Conservation (phyloP, 306 rosid genomes). For the Prunus padus region DNA sequence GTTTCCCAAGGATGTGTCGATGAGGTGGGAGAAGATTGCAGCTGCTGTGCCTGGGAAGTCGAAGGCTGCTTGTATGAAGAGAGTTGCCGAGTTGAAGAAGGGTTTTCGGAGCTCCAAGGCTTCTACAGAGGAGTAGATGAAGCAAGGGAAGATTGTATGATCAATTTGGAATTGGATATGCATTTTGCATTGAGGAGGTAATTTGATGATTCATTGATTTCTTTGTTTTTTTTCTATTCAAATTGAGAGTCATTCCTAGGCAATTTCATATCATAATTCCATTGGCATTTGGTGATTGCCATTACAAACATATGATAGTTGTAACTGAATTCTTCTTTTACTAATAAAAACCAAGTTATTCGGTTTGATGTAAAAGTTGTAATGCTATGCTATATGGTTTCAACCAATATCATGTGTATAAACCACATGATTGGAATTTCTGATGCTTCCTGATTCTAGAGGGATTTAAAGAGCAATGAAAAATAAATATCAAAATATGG, state of each 20-base stretch:
- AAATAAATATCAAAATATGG: background rate
- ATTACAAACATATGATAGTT: conserved; percentile 5
- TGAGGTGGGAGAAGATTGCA: conserved; percentile 98
- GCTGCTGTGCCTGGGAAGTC: conserved; percentile 89
- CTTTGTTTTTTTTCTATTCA: background rate
- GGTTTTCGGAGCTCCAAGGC: conserved; percentile 78
- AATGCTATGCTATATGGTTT: background rate
- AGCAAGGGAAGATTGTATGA: background rate
- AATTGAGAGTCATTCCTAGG: conserved; percentile 6
- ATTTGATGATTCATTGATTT: background rate
- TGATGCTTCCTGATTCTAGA: background rate
- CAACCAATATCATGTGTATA: background rate
- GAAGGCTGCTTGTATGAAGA: conserved; percentile 77
- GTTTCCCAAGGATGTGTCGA: conserved; percentile 71
- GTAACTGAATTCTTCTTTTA: background rate
- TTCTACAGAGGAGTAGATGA: conserved; percentile 30
- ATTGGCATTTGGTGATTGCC: background rate
- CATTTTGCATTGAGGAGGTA: conserved; percentile 16
- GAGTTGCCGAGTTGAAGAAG: conserved; percentile 75
- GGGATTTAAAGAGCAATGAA: background rate
- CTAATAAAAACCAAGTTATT: background rate
- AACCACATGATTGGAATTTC: background rate
- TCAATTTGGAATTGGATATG: conserved; percentile 17
- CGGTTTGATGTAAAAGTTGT: background rate
- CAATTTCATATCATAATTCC: background rate